phyloP scores from a whole-genome alignment of 192 early-diverging fungal species.

The Umbelopsis ramanniana region DNA sequence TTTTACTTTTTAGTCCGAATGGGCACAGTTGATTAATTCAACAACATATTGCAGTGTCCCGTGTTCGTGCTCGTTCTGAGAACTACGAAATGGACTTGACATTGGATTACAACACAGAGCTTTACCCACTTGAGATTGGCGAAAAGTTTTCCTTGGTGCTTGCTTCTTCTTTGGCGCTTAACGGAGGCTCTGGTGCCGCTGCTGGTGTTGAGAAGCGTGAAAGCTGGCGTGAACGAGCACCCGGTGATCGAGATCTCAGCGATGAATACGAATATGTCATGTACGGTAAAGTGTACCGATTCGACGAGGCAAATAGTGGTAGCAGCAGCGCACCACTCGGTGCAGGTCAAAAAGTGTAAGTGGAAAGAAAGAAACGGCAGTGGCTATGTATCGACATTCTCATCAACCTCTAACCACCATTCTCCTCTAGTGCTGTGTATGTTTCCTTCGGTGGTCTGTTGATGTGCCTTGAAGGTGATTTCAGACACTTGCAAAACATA shows the following conservation, averaged over 20 bases:
- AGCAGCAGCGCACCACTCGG: slow-evolving; percentile 45
- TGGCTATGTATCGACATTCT: not conserved
- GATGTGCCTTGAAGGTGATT: slow-evolving; percentile 88
- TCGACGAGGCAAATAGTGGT: slow-evolving; percentile 77
- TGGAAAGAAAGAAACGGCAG: not conserved
- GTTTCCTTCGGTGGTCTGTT: slow-evolving; percentile 92
- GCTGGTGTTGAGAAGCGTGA: slow-evolving; percentile 56
- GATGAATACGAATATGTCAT: slow-evolving; percentile 99
- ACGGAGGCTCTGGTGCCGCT: slow-evolving; percentile 47
- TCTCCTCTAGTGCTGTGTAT: slow-evolving; percentile 71
- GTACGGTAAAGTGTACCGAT: slow-evolving; percentile 97
- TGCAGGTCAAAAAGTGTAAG: slow-evolving; percentile 65
- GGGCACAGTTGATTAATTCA: not conserved
- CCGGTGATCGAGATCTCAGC: slow-evolving; percentile 74
- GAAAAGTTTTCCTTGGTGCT: slow-evolving; percentile 88
- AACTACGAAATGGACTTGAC: slow-evolving; percentile 89
- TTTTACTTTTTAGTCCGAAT: not conserved
- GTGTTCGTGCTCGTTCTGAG: slow-evolving; percentile 81
- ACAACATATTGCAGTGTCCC: slow-evolving; percentile 67
- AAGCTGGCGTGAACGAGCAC: slow-evolving; percentile 70
- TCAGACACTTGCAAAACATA: slow-evolving; percentile 80
- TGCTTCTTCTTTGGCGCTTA: slow-evolving; percentile 74
- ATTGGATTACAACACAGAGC: slow-evolving; percentile 94
- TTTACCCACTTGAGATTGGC: slow-evolving; percentile 84
- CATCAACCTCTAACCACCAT: not conserved